Evolutionary conservation across 2,329 filamentous ascomycete genomes (phyloP).

Genomic region (Trichophyton verrucosum): DNA sequence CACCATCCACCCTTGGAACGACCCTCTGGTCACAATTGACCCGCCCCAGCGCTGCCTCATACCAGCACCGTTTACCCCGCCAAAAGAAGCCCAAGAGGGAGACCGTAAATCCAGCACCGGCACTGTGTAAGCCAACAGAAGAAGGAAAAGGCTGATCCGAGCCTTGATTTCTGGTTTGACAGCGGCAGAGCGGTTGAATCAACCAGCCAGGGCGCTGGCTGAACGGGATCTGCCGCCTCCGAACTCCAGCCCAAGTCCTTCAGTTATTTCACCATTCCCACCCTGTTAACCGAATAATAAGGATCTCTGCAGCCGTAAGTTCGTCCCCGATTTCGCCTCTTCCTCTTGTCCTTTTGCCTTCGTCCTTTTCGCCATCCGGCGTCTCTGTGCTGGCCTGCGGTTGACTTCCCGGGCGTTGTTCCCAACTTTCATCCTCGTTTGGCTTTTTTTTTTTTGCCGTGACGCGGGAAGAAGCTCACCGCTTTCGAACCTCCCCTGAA

Average conservation of each 20-base stretch:
- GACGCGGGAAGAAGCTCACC: not conserved
- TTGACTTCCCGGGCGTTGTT: not conserved
- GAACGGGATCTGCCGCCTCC: not conserved
- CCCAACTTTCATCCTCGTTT: not conserved
- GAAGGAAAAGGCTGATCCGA: not conserved
- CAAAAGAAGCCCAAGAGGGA: not conserved
- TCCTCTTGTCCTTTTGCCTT: slow-evolving; percentile 12
- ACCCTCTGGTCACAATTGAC: not conserved
- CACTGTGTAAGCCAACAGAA: not conserved
- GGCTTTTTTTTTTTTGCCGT: not conserved
- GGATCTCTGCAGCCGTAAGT: not conserved
- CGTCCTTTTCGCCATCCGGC: slow-evolving; percentile 7
- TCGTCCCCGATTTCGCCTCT: slow-evolving; percentile 7
- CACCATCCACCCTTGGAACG: not conserved
- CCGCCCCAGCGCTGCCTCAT: not conserved
- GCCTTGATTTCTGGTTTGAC: not conserved
- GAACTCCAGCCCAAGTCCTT: not conserved
- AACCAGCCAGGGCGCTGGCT: not conserved
- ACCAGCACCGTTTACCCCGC: not conserved
- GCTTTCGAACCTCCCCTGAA: not conserved
- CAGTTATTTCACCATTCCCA: not conserved
- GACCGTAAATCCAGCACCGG: not conserved
- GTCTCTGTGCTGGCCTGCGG: slow-evolving; percentile 4
- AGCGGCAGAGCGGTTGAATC: not conserved
- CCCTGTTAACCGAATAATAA: slow-evolving; percentile 14